Conservation (phyloP, 2,329 filamentous ascomycete species). For the Cladorrhinum sp. region DNA sequence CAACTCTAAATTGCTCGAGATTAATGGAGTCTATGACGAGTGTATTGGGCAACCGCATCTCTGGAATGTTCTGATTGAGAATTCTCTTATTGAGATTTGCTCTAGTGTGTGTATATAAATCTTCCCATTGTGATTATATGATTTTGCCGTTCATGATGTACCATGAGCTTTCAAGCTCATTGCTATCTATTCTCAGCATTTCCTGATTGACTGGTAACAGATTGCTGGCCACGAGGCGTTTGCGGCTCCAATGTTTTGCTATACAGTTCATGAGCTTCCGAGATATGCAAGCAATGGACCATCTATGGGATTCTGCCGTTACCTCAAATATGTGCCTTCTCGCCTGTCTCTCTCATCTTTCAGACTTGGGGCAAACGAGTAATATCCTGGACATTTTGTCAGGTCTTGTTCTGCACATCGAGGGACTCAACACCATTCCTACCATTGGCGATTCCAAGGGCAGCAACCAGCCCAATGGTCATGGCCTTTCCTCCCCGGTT, state of each 20-base stretch:
- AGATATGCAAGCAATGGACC: neutral
- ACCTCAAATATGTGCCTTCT: conserved; percentile 19
- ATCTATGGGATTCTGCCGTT: neutral
- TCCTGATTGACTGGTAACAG: neutral
- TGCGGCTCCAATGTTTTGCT: conserved; percentile 18
- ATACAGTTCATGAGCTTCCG: conserved; percentile 12
- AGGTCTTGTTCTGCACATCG: conserved; percentile 3
- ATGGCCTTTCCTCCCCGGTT: conserved; percentile 21
- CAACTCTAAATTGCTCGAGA: too few relatives aligned
- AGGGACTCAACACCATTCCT: neutral
- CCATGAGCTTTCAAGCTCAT: too few relatives aligned
- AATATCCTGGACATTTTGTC: conserved; percentile 26
- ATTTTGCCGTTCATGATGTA: too few relatives aligned
- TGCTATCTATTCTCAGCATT: neutral
- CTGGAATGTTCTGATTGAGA: too few relatives aligned
- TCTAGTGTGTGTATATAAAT: too few relatives aligned
- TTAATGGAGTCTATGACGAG: too few relatives aligned
- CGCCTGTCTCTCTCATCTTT: conserved; percentile 23
- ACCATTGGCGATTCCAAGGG: conserved; percentile 29
- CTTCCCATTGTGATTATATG: too few relatives aligned
- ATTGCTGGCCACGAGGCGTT: conserved; percentile 1
- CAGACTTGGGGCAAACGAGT: conserved; percentile 28
- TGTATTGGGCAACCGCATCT: too few relatives aligned
- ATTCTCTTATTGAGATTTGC: too few relatives aligned
- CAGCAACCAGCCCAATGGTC: conserved; percentile 20